phyloP scores from a whole-genome alignment of 73 alveolate species.

The Tetrahymena borealis region DNA sequence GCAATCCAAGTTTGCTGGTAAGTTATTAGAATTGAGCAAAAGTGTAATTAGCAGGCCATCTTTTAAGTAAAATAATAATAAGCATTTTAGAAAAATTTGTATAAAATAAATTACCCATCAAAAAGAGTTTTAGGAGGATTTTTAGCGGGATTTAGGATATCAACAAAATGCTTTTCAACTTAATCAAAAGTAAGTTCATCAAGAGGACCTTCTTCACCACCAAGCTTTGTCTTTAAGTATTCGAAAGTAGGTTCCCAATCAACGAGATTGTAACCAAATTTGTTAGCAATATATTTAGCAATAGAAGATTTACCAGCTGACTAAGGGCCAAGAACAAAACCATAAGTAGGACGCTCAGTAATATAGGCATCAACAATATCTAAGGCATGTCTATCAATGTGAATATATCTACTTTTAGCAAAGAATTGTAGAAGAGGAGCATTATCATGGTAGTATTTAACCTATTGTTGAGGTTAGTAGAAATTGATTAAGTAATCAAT shows the following conservation, averaged over 20 bases:
- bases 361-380: constrained; percentile 8
- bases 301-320: constrained; percentile 34
- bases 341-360: constrained; percentile 13
- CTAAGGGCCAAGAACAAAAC: constrained; percentile 22
- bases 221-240: constrained; percentile 12
- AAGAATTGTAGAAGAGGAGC: not conserved
- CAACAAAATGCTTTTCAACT: not conserved
- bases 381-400: not conserved
- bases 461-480: not conserved
- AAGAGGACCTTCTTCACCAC: constrained; percentile 27
- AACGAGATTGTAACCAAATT: constrained; percentile 26
- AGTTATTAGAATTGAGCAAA: not conserved
- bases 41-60: not conserved
- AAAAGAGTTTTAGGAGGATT: not conserved
- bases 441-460: not conserved
- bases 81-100: not conserved
- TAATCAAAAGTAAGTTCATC: constrained; percentile 13
- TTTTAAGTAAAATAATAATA: not conserved
- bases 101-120: not conserved
- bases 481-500: not conserved
- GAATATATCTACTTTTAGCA: not conserved
- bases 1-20: not conserved
- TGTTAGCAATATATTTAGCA: constrained; percentile 24
- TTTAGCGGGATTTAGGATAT: not conserved
- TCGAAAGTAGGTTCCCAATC: constrained; percentile 35